Base-by-base conservation (phyloP, 371 early-diverging fungal genomes). In the Parasitella parasitica region DNA sequence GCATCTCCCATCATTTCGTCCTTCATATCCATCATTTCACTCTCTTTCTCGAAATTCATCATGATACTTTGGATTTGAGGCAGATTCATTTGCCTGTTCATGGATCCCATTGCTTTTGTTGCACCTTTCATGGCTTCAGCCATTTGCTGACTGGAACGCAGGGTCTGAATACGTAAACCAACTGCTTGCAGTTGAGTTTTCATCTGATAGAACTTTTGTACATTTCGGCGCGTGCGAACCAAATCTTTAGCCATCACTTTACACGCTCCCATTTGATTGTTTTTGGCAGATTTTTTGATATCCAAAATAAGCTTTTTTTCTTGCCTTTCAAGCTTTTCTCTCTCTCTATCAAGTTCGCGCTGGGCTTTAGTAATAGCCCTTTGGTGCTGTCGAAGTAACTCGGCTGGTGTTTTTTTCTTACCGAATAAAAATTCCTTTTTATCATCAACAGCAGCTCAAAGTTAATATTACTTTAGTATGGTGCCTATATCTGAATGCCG, bases 1-100 rank as follows among this genome's bases (percentile, higher is more conserved):
- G 93, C 94, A 66, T 98, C 98, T 46, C 91, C 91, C 95, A 98
- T 95, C 93, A 98, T 91, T 67, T 96, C 97, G 58, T 95, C 95
- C 80, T 97, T 97, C 97, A 98, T 96, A 70, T 98, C 96, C 97
- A 98, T 95, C 69, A 94, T 75, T 68, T 95, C 97, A 34, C 86
- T 85, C 78, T 98, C 96, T 71, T 81, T 84, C 71, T 97, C 97
- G 80, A 97, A 98, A 38, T 97, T 96, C 93, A 94, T 92, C 94
- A 97, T 95, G 51, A 98, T 96, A 63, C 92, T 90, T 52, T 92
- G 90, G 36, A 98, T 92, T 43, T 88, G 89, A 5, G 97, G 97
- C 48, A 98, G 75, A 75, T 98, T 97, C 86, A 97, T 89, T 48
- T 84, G 80, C 59, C 86, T 82, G 75, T 98, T 98, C 98, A 98